Percentiles rank a stretch among this genome's conserved stretches.
Evolutionary conservation across 2,329 filamentous ascomycete genomes (phyloP).

Genomic region (Fusarium chuoi): DNA sequence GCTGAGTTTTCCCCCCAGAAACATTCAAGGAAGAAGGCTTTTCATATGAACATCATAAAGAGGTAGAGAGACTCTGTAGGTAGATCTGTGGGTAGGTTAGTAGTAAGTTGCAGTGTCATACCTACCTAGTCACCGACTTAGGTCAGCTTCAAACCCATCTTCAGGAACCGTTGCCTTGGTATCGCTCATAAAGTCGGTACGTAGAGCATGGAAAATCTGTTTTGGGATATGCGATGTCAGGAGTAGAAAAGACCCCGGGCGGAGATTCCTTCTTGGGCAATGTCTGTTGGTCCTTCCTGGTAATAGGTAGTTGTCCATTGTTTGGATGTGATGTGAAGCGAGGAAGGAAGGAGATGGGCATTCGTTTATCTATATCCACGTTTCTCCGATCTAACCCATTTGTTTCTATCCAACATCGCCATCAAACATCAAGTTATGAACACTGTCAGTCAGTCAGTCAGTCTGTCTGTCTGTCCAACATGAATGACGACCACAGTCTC

Average conservation of each 20-base stretch:
- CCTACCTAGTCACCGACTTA: neutral
- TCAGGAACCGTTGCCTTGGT: neutral
- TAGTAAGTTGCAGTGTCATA: neutral
- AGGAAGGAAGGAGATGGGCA: constrained; percentile 9
- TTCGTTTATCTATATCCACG: constrained; percentile 29
- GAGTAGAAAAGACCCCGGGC: neutral
- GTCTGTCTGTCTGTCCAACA: neutral
- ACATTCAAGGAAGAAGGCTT: neutral
- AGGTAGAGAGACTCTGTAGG: neutral
- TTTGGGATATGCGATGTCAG: constrained; percentile 11
- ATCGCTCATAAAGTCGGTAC: constrained; percentile 22
- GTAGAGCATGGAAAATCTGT: neutral
- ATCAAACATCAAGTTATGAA: neutral
- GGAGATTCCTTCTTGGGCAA: constrained; percentile 22
- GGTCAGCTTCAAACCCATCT: neutral
- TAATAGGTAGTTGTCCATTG: neutral
- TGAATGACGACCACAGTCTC: neutral
- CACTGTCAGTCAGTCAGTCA: neutral
- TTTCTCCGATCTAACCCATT: neutral
- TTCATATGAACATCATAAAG: constrained; percentile 3
- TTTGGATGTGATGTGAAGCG: constrained; percentile 6
- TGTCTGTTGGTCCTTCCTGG: neutral
- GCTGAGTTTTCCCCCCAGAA: constrained; percentile 15
- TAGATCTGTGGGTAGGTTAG: neutral
- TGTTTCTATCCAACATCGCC: neutral